These are phyloP conservation scores for Starmerella tilneyi DNA, from an alignment of 805 yeast species.

Conservation along the genomic window DNA sequence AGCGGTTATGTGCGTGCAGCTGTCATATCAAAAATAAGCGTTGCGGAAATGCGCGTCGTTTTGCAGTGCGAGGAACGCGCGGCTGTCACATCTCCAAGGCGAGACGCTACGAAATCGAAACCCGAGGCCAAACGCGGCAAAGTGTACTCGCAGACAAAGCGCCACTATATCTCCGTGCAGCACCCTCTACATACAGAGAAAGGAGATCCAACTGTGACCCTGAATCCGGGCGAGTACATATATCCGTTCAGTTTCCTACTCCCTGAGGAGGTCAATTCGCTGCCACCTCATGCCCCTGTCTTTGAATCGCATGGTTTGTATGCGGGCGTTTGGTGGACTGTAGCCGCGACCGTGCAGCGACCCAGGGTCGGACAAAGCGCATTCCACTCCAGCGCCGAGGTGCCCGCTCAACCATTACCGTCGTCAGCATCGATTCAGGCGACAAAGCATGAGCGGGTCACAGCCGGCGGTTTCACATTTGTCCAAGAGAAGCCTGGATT, in stretches of 20 bases:
- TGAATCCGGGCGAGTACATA: conserved; percentile 15
- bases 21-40: neutral
- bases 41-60: conserved; percentile 4
- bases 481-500: neutral
- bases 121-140: neutral
- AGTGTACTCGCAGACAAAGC: neutral
- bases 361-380: neutral
- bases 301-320: neutral
- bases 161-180: neutral
- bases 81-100: conserved; percentile 6
- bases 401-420: neutral
- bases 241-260: conserved; percentile 16
- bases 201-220: conserved; percentile 1
- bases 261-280: conserved; percentile 6
- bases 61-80: conserved; percentile 14
- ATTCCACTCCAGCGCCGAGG: neutral
- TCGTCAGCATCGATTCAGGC: no score
- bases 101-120: neutral
- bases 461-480: neutral
- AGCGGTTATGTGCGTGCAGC: conserved; percentile 12
- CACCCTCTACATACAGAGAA: neutral
- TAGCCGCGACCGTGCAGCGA: neutral
- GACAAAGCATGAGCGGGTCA: neutral
- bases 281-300: conserved; percentile 15
- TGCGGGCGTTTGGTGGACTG: conserved; percentile 2